phyloP scores from a whole-genome alignment of 805 yeast species.

The Nakazawaea wyomingensis region DNA sequence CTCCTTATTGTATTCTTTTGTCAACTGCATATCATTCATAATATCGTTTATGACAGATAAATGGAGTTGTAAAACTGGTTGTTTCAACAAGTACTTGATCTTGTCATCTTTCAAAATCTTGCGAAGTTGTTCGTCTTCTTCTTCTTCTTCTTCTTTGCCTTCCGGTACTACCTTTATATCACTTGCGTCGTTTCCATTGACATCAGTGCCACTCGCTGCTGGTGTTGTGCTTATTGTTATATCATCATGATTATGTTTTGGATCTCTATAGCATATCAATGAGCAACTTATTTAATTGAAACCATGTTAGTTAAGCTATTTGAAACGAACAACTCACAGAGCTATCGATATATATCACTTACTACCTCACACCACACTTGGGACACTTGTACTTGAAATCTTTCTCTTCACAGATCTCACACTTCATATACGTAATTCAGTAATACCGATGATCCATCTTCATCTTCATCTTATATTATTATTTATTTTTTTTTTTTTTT shows the following conservation, averaged over 20 bases:
- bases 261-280: constrained; percentile 52
- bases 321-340: no score
- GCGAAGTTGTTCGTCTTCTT: constrained; percentile 21
- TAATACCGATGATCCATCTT: no score
- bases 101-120: constrained; percentile 34
- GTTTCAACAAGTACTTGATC: constrained; percentile 40
- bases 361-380: constrained; percentile 37
- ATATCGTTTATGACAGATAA: constrained; percentile 43
- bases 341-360: no score
- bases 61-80: constrained; percentile 54
- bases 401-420: constrained; percentile 28
- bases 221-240: no score
- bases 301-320: no score
- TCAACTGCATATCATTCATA: constrained; percentile 37
- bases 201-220: no score
- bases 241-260: constrained; percentile 27
- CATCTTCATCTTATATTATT: background rate
- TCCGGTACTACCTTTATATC: background rate
- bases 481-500: background rate
- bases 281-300: no score
- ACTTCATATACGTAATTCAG: no score
- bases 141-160: constrained; percentile 8
- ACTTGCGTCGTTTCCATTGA: no score
- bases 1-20: constrained; percentile 47
- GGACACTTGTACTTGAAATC: constrained; percentile 44